A percentile compares a stretch with the other conserved stretches of the same genome.
phyloP scores from a whole-genome alignment of 75 land plant species.

The Pinus albicaulis region DNA sequence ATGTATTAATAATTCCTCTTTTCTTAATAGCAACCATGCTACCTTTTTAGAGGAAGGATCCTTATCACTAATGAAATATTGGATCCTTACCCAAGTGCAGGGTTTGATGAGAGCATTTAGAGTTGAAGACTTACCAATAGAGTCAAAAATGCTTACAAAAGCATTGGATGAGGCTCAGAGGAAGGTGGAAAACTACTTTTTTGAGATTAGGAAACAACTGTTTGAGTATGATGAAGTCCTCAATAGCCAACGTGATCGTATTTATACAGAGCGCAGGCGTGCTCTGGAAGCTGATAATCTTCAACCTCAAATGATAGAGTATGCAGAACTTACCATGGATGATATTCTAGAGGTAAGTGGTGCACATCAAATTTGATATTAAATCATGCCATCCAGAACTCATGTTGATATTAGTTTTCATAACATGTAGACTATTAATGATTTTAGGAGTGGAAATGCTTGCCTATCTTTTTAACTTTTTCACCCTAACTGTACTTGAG shows the following conservation, averaged over 20 bases:
- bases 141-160: conserved; percentile 92
- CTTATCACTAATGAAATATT: too few species aligned
- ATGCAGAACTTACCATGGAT: conserved; percentile 97
- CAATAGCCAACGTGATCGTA: conserved; percentile 98
- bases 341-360: conserved; percentile 81
- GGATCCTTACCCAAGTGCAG: conserved; percentile 29
- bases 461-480: not conserved
- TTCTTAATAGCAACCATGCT: not conserved
- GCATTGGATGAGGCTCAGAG: conserved; percentile 98
- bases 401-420: not conserved
- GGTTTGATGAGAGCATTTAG: conserved; percentile 98
- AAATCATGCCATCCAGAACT: not conserved
- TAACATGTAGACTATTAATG: not conserved
- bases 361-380: not conserved
- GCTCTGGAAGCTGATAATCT: conserved; percentile 84
- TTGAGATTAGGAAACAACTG: conserved; percentile 92
- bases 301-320: conserved; percentile 81
- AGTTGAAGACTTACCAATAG: conserved; percentile 97
- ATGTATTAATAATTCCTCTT: not conserved
- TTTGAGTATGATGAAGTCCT: conserved; percentile 98
- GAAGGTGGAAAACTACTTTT: conserved; percentile 98
- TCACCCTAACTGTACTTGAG: too few species aligned
- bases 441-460: not conserved
- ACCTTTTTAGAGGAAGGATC: not conserved
- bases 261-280: conserved; percentile 93